These are phyloP conservation scores for Mycosphaerelloides madeirae DNA, from an alignment of 2,329 filamentous ascomycete species.

Conservation along the genomic window DNA sequence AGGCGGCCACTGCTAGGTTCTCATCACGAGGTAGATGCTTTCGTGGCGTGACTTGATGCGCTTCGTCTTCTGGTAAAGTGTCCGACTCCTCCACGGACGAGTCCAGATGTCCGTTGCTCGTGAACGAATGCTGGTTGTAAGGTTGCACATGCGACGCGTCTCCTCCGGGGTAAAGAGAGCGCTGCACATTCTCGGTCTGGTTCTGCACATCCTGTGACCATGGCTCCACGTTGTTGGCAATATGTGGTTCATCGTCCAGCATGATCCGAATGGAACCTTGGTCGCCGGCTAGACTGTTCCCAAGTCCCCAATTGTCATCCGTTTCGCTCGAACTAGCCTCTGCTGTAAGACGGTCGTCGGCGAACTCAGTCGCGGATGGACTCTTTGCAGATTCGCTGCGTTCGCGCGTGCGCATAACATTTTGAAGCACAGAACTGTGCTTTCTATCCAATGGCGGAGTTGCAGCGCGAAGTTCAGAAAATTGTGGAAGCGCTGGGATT, in stretches of 20 bases:
- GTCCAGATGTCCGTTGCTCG: slow-evolving; percentile 21
- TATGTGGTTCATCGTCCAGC: slow-evolving; percentile 28
- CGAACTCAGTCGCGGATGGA: slow-evolving; percentile 28
- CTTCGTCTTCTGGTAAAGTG: slow-evolving; percentile 14
- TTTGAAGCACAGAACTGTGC: slow-evolving; percentile 27
- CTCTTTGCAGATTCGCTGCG: slow-evolving; percentile 28
- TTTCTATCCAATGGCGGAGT: neutral
- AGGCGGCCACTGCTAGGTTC: slow-evolving; percentile 20
- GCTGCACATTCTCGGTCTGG: slow-evolving; percentile 13
- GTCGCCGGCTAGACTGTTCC: slow-evolving; percentile 18
- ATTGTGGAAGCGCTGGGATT: slow-evolving; percentile 9
- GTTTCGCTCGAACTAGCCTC: slow-evolving; percentile 23
- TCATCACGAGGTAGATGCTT: slow-evolving; percentile 19
- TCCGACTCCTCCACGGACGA: slow-evolving; percentile 18
- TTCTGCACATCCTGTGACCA: slow-evolving; percentile 20
- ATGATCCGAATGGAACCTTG: slow-evolving; percentile 34
- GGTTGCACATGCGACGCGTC: slow-evolving; percentile 16
- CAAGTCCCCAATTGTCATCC: slow-evolving; percentile 25
- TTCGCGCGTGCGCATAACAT: slow-evolving; percentile 32
- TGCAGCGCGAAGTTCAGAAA: too few relatives aligned
- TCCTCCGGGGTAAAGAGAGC: slow-evolving; percentile 7
- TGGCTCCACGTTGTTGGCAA: slow-evolving; percentile 12
- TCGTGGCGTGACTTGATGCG: slow-evolving; percentile 26
- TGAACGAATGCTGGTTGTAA: slow-evolving; percentile 21
- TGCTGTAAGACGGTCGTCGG: slow-evolving; percentile 28